Percentiles rank a stretch among this genome's conserved stretches.
Conservation (phyloP, 2,329 filamentous ascomycete genomes). For the Talaromyces rugulosus region DNA sequence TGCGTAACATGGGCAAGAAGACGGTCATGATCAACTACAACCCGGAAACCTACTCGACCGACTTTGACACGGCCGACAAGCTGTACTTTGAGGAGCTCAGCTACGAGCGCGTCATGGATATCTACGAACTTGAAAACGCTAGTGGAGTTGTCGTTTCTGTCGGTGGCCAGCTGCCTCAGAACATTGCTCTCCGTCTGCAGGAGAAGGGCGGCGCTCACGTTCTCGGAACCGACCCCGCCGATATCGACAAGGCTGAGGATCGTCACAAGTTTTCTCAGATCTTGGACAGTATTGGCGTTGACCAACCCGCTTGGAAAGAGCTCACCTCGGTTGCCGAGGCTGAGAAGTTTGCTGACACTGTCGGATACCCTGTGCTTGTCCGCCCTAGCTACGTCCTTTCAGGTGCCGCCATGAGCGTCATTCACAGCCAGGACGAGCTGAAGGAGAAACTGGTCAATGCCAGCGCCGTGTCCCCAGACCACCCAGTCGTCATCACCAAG, state of each 20-base stretch:
- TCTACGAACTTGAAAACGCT: constrained; percentile 86
- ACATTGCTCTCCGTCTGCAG: constrained; percentile 91
- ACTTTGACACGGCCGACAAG: constrained; percentile 84
- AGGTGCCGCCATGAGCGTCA: constrained; percentile 97
- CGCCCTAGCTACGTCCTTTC: constrained; percentile 94
- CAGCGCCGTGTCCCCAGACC: constrained; percentile 85
- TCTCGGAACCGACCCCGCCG: constrained; percentile 84
- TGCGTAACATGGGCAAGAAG: constrained; percentile 87
- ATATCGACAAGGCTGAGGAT: constrained; percentile 98
- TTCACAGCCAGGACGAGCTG: constrained; percentile 79
- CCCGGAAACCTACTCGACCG: constrained; percentile 75
- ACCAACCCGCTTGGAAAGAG: constrained; percentile 98
- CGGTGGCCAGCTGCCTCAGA: constrained; percentile 93
- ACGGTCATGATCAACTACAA: constrained; percentile 97
- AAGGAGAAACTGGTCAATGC: constrained; percentile 93
- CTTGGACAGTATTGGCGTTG: constrained; percentile 90
- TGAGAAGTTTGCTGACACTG: constrained; percentile 77
- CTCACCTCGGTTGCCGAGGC: constrained; percentile 84
- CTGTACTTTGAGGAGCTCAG: constrained; percentile 96
- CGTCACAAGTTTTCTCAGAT: constrained; percentile 98
- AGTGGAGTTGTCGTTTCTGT: constrained; percentile 91
- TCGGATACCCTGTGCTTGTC: constrained; percentile 91
- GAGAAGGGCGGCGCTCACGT: constrained; percentile 86
- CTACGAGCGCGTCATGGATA: constrained; percentile 98
- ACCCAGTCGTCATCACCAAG: constrained; percentile 97